Conservation (phyloP, 2,329 filamentous ascomycete species). For the Neopestalotiopsis rosae region DNA sequence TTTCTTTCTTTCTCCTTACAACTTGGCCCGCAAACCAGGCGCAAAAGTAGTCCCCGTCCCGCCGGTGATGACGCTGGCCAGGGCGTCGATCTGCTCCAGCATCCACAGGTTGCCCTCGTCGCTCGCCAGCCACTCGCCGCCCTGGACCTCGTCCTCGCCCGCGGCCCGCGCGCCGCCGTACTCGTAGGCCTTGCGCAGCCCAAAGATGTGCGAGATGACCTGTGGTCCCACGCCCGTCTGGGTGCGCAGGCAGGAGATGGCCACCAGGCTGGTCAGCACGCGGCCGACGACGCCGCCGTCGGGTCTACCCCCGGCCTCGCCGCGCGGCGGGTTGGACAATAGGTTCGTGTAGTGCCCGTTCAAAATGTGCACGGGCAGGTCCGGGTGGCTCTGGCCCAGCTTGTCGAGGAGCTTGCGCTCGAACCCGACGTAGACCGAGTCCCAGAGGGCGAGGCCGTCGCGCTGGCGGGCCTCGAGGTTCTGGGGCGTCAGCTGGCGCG, state of each 20-base stretch:
- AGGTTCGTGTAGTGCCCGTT: conserved; percentile 75
- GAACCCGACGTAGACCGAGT: conserved; percentile 78
- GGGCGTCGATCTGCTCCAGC: conserved; percentile 63
- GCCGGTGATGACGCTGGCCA: conserved; percentile 52
- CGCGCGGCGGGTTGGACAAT: conserved; percentile 72
- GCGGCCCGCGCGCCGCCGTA: conserved; percentile 61
- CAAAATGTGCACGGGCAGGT: conserved; percentile 81
- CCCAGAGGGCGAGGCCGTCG: conserved; percentile 73
- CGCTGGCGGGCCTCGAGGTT: conserved; percentile 60
- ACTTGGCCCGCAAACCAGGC: conserved; percentile 50
- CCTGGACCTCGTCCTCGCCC: conserved; percentile 53
- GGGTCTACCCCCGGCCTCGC: conserved; percentile 29
- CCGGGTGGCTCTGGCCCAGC: conserved; percentile 78
- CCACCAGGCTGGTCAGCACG: conserved; percentile 74
- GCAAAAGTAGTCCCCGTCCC: conserved; percentile 60
- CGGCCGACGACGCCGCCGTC: conserved; percentile 64
- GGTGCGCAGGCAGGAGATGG: conserved; percentile 74
- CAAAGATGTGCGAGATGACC: conserved; percentile 82
- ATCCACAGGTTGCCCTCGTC: conserved; percentile 72
- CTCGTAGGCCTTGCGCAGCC: conserved; percentile 75
- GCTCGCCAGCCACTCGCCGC: conserved; percentile 64
- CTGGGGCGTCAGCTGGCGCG: conserved; percentile 54
- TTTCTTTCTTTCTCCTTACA: conserved; percentile 33
- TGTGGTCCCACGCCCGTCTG: conserved; percentile 86
- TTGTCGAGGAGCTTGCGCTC: conserved; percentile 73